A percentile compares a stretch with the other conserved stretches of the same genome.
phyloP scores from a whole-genome alignment of 2,329 filamentous ascomycete genomes.

The Alternaria longipes region DNA sequence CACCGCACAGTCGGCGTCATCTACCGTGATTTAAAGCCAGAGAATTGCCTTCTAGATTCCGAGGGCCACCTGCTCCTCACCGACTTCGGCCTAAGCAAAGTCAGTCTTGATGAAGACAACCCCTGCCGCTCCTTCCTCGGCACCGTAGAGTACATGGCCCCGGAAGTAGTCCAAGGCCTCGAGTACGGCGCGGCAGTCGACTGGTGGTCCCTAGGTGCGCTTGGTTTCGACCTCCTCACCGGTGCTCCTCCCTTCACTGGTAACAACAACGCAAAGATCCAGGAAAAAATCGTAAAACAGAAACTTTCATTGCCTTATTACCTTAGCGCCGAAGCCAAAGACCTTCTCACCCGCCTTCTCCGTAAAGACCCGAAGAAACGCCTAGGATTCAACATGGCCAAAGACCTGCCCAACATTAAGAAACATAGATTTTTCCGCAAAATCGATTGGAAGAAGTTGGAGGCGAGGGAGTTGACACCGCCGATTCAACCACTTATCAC shows the following conservation, averaged over 20 bases:
- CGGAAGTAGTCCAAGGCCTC: slow-evolving; percentile 87
- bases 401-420: slow-evolving; percentile 86
- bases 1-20: slow-evolving; percentile 93
- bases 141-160: slow-evolving; percentile 98
- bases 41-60: slow-evolving; percentile 92
- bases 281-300: slow-evolving; percentile 94
- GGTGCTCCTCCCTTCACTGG: slow-evolving; percentile 91
- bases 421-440: slow-evolving; percentile 95
- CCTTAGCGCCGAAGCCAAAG: slow-evolving; percentile 89
- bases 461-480: slow-evolving; percentile 80
- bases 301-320: slow-evolving; percentile 91
- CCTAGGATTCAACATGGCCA: slow-evolving; percentile 86
- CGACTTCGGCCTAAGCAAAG: slow-evolving; percentile 96
- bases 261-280: slow-evolving; percentile 91
- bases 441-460: slow-evolving; percentile 92
- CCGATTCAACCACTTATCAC: slow-evolving; percentile 95
- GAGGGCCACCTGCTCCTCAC: slow-evolving; percentile 94
- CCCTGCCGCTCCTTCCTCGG: slow-evolving; percentile 90
- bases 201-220: slow-evolving; percentile 97
- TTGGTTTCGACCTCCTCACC: slow-evolving; percentile 92
- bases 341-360: slow-evolving; percentile 86
- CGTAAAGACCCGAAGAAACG: slow-evolving; percentile 93
- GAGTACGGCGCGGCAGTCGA: slow-evolving; percentile 95
- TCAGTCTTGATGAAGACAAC: slow-evolving; percentile 76
- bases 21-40: slow-evolving; percentile 96